Evolutionary conservation across 805 yeast species (phyloP).

Genomic region (Metschnikowia hibisci): DNA sequence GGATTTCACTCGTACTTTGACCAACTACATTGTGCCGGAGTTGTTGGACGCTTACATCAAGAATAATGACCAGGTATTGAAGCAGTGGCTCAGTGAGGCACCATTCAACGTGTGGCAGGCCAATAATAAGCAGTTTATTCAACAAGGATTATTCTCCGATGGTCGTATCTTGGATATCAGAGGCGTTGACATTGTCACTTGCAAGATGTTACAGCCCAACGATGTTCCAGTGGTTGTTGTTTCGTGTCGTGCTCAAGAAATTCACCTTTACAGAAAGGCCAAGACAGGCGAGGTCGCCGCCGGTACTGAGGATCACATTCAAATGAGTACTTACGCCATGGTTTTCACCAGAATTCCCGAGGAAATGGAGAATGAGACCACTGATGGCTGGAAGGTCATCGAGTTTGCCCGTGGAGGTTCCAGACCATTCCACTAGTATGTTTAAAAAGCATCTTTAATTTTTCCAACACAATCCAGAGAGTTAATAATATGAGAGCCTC

Average conservation of each 20-base stretch:
- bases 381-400: conserved; percentile 96
- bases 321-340: conserved; percentile 92
- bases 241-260: conserved; percentile 95
- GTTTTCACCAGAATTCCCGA: conserved; percentile 92
- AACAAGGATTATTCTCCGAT: conserved; percentile 87
- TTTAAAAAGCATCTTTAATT: not conserved
- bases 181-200: conserved; percentile 87
- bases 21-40: conserved; percentile 93
- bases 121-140: conserved; percentile 85
- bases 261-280: conserved; percentile 79
- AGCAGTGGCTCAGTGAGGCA: conserved; percentile 93
- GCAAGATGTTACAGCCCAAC: conserved; percentile 83
- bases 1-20: conserved; percentile 72
- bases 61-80: conserved; percentile 80
- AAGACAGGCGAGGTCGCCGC: conserved; percentile 95
- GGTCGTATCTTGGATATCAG: conserved; percentile 90
- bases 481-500: too few relatives aligned
- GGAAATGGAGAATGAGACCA: conserved; percentile 80
- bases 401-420: conserved; percentile 94
- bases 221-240: conserved; percentile 90
- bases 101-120: conserved; percentile 94
- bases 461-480: too few relatives aligned
- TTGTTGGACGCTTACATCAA: conserved; percentile 90
- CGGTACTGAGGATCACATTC: conserved; percentile 90
- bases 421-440: conserved; percentile 57